Evolutionary conservation across 148 eudicot genomes (phyloP).

Genomic region (Rhododendron williamsianum): DNA sequence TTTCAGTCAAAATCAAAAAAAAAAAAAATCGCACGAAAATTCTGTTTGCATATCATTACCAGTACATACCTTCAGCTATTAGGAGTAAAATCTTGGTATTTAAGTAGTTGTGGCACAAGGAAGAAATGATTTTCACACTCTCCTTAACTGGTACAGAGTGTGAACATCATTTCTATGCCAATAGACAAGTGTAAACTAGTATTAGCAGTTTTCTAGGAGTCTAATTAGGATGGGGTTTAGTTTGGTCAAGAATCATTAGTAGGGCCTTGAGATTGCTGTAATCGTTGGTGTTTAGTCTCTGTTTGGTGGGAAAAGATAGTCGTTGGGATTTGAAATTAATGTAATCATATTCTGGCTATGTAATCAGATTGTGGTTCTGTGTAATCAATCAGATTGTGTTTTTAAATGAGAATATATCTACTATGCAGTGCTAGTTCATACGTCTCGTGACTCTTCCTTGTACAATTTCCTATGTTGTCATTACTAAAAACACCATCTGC

Average conservation of each 20-base stretch:
- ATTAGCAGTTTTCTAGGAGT: no score
- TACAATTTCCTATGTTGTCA: background rate
- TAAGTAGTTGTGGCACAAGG: background rate
- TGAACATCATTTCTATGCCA: background rate
- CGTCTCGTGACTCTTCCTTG: background rate
- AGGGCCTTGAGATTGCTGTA: conserved; percentile 5
- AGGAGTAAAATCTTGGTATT: background rate
- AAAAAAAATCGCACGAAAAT: background rate
- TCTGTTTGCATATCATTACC: background rate
- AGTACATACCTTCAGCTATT: background rate
- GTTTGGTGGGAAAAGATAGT: conserved; percentile 18
- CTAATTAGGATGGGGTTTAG: background rate
- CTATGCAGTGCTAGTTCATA: background rate
- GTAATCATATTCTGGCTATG: background rate
- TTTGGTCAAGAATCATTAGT: conserved; percentile 15
- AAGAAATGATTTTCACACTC: background rate
- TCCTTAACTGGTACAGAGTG: background rate
- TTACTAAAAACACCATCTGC: background rate
- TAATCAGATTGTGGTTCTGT: background rate
- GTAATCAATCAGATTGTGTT: background rate
- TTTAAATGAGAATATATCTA: background rate
- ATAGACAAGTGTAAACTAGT: no score
- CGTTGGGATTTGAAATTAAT: conserved; percentile 9
- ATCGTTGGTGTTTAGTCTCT: background rate
- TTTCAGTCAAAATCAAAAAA: background rate